These are phyloP conservation scores for Cladosporium sp. DNA, from an alignment of 2,329 filamentous ascomycete species.

Conservation along the genomic window DNA sequence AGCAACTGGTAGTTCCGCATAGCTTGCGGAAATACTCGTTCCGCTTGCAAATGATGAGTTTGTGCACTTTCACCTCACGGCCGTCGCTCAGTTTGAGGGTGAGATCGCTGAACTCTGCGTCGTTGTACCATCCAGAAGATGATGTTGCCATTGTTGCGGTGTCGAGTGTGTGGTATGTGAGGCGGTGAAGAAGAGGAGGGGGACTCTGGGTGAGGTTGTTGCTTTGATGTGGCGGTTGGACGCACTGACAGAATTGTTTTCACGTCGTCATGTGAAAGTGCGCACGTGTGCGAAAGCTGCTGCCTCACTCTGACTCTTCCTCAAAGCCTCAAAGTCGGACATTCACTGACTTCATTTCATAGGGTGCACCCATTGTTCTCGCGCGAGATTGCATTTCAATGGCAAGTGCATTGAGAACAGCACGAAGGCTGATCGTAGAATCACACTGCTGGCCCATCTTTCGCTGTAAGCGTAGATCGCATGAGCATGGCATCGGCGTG, in stretches of 20 bases:
- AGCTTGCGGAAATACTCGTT: not conserved
- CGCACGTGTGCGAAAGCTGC: not conserved
- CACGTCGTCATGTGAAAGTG: not conserved
- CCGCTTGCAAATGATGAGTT: constrained; percentile 1
- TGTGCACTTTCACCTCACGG: constrained; percentile 1
- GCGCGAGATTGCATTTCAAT: not conserved
- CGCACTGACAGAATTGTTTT: not conserved
- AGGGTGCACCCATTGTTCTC: too few relatives aligned
- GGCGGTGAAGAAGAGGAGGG: not conserved
- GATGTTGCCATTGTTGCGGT: not conserved
- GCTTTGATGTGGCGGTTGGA: not conserved
- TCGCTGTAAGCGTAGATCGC: too few relatives aligned
- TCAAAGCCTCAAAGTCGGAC: not conserved
- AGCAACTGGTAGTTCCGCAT: not conserved
- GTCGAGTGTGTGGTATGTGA: not conserved
- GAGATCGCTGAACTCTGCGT: constrained; percentile 3
- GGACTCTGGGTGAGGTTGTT: not conserved
- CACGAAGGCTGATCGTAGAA: too few relatives aligned
- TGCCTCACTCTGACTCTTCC: not conserved
- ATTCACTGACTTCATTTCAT: not conserved
- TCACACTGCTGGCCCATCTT: not conserved
- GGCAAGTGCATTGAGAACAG: not conserved
- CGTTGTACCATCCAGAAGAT: not conserved
- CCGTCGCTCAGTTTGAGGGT: constrained; percentile 8
- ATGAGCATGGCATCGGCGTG: too few relatives aligned